phyloP scores from a whole-genome alignment of 2,329 filamentous ascomycete species.

The Fusarium camptoceras region DNA sequence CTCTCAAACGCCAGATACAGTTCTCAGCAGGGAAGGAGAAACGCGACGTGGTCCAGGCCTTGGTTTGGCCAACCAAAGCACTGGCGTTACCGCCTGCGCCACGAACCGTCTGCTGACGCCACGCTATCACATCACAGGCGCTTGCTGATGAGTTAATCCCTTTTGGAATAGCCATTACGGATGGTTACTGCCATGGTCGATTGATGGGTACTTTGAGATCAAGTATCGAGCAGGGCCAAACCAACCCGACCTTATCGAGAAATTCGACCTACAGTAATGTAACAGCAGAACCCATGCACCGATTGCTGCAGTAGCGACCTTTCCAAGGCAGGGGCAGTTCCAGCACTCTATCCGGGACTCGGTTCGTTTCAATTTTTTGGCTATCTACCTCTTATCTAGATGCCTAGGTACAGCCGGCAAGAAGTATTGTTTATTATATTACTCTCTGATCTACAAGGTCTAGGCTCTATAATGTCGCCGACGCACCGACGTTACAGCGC shows the following conservation, averaged over 20 bases:
- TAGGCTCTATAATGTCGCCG: conserved; percentile 13
- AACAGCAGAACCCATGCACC: conserved; percentile 16
- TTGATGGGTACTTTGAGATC: conserved; percentile 22
- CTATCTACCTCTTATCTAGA: not conserved
- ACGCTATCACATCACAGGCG: conserved; percentile 36
- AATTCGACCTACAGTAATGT: conserved; percentile 6
- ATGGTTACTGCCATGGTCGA: conserved; percentile 13
- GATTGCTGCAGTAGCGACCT: conserved; percentile 18
- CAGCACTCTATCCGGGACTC: conserved; percentile 31
- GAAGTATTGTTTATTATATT: not conserved
- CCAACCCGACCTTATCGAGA: not conserved
- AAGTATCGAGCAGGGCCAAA: conserved; percentile 18
- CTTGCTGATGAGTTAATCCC: conserved; percentile 29
- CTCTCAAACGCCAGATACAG: conserved; percentile 15
- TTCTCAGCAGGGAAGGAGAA: conserved; percentile 18
- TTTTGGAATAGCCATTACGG: conserved; percentile 24
- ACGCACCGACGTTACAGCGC: conserved; percentile 16
- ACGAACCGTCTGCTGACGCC: conserved; percentile 32
- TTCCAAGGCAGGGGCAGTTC: conserved; percentile 36
- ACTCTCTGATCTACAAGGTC: not conserved
- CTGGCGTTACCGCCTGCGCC: conserved; percentile 31
- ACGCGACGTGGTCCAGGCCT: conserved; percentile 16
- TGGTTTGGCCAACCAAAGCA: conserved; percentile 23
- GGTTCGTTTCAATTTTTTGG: conserved; percentile 17
- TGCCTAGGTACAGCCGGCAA: not conserved